Conservation (phyloP, 805 yeast species). For the Saccharomycodes ludwigii region DNA sequence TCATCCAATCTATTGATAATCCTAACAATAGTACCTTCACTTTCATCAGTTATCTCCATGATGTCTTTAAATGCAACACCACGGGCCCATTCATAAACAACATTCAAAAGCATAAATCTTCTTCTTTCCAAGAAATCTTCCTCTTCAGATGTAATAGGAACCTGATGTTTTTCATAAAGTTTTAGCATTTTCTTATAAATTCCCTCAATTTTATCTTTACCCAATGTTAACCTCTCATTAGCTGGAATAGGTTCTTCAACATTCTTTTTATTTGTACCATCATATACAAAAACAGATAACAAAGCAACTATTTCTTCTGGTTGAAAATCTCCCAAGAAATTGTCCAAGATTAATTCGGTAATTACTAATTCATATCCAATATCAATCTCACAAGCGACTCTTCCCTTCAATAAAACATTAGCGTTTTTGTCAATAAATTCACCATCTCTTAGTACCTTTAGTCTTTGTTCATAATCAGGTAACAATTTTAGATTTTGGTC, state of each 20-base stretch:
- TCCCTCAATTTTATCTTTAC: constrained; percentile 52
- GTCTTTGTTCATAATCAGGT: constrained; percentile 88
- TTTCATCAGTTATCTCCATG: constrained; percentile 78
- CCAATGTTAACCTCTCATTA: constrained; percentile 73
- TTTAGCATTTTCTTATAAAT: constrained; percentile 52
- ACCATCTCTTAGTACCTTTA: constrained; percentile 64
- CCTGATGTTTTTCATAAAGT: constrained; percentile 55
- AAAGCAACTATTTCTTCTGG: constrained; percentile 96
- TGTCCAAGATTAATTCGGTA: constrained; percentile 83
- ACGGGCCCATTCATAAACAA: constrained; percentile 96
- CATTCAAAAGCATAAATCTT: constrained; percentile 83
- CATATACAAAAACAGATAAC: constrained; percentile 84
- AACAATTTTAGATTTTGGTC: constrained; percentile 81
- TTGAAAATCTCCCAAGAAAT: constrained; percentile 83
- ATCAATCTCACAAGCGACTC: constrained; percentile 87
- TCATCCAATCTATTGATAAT: constrained; percentile 92
- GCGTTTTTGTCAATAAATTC: constrained; percentile 66
- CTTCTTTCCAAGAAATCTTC: constrained; percentile 71
- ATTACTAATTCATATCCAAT: constrained; percentile 84
- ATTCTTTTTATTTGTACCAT: constrained; percentile 53
- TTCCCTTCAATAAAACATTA: constrained; percentile 67
- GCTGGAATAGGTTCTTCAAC: constrained; percentile 47
- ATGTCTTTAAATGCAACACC: constrained; percentile 87
- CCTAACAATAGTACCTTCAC: constrained; percentile 94
- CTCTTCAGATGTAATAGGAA: constrained; percentile 72